phyloP scores from a whole-genome alignment of 176 grass and related monocot species.

The Oryza punctata region DNA sequence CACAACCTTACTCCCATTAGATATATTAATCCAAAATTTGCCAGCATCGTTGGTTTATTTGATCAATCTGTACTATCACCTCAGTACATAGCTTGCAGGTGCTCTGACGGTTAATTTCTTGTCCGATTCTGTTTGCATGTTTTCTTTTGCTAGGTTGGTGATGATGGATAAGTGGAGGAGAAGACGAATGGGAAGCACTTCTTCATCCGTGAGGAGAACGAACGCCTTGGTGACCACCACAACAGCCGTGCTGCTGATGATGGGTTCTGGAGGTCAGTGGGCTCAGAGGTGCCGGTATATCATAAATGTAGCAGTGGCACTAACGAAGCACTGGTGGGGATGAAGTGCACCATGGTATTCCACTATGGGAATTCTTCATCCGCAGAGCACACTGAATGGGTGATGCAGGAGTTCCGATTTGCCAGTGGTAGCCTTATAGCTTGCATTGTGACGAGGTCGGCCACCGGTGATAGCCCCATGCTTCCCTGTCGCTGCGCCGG shows the following conservation, averaged over 20 bases:
- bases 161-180: too few species aligned
- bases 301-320: background rate
- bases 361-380: constrained; percentile 26
- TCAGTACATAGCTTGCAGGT: too few species aligned
- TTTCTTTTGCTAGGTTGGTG: too few species aligned
- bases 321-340: constrained; percentile 40
- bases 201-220: constrained; percentile 39
- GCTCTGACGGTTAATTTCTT: too few species aligned
- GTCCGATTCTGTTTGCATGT: background rate
- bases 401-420: constrained; percentile 67
- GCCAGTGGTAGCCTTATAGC: background rate
- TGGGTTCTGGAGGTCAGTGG: constrained; percentile 61
- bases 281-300: constrained; percentile 30
- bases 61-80: too few species aligned
- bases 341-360: constrained; percentile 51
- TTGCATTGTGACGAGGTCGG: background rate
- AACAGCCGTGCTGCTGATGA: constrained; percentile 21
- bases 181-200: constrained; percentile 36
- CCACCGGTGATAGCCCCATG: background rate
- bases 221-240: background rate
- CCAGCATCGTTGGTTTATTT: too few species aligned
- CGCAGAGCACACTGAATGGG: constrained; percentile 44
- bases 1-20: too few species aligned
- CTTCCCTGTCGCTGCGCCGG: background rate
- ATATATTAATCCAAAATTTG: too few species aligned